Base-by-base conservation (phyloP, 208 protist species). In the Leishmania guyanensis region DNA sequence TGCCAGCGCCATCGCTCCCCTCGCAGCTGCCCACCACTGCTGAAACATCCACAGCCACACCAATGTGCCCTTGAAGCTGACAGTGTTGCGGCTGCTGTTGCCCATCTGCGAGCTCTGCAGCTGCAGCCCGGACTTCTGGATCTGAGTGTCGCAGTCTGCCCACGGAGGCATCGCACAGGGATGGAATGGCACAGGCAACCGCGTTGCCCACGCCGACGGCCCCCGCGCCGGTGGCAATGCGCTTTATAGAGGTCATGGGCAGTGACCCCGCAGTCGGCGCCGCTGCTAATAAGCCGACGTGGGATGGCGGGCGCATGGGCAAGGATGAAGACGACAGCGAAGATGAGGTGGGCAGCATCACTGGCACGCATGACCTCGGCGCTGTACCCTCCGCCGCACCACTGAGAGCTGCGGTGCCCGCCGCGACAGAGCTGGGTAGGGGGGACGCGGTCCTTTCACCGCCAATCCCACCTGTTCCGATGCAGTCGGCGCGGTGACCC, bases 1-100 rank as follows among this genome's bases (percentile, higher is more conserved):
- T 9, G 43, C 17, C 46, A 26, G 69, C 2, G 20, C 39, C 48
- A 46, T 26, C 48, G 16, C 3, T 71, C 60, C 5, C 75, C 36
- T 53, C 39, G 36, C 2, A 43, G 36, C 48, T 50, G 65, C 14
- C 69, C 39, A 36, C 3, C 17, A 26, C 10, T 26, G 65, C 68
- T 51, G 46, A 54, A 33, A 48, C 22, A 39, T 48, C 68, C 9
- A 36, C 53, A 8, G 68, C 0, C 36, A 50, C 14, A 36, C 26
- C 22, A 56, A 5, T 39, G 0, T 4, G 10, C 26, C 3, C 53
- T 39, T 39, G 10, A 10, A 12, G 58, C 9, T 20, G 43, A 16
- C 9, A 17, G n/a, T 77, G 73, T 64, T 74, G 79, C 64, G 56
- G 48, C 62, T 62, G 33, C 33, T 54, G 58, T 64, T 65, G 50